Conservation (phyloP, 352 stramenopile species). For the Pilasporangium apinafurcum region DNA sequence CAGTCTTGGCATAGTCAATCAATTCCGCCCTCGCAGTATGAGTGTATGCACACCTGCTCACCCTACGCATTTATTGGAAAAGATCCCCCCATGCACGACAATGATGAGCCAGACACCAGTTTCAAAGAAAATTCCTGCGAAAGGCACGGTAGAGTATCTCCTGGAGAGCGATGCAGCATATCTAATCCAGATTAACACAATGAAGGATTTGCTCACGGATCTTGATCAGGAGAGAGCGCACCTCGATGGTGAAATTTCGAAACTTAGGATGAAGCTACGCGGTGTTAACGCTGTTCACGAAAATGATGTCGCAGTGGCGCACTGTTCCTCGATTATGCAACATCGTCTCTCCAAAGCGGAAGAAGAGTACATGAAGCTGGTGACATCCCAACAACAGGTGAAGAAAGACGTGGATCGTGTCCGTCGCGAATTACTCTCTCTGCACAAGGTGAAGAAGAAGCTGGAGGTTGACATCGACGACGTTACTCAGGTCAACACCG, state of each 20-base stretch:
- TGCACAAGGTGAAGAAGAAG: conserved; percentile 52
- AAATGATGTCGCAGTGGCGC: conserved; percentile 67
- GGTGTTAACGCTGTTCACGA: conserved; percentile 71
- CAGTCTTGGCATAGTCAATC: too few species aligned
- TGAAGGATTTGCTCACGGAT: conserved; percentile 49
- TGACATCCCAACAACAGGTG: conserved; percentile 58
- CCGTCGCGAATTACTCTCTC: conserved; percentile 44
- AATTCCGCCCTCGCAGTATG: neutral
- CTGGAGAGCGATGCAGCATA: conserved; percentile 62
- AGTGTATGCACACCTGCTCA: neutral
- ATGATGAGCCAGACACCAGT: too few species aligned
- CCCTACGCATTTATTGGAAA: neutral
- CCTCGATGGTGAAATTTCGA: conserved; percentile 40
- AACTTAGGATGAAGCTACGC: conserved; percentile 40
- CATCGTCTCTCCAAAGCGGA: conserved; percentile 64
- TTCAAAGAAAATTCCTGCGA: conserved; percentile 18
- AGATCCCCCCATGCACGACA: too few species aligned
- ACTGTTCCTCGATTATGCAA: conserved; percentile 73
- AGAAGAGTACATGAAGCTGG: conserved; percentile 75
- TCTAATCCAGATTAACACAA: conserved; percentile 42
- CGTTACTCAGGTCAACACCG: conserved; percentile 27
- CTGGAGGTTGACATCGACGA: conserved; percentile 56
- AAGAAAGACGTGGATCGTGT: conserved; percentile 53
- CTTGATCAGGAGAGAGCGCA: conserved; percentile 36
- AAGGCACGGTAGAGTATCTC: conserved; percentile 54